Percentiles rank a stretch among this genome's conserved stretches.
Conservation (phyloP, 2,329 filamentous ascomycete species). For the Bipolaris sorokiniana region DNA sequence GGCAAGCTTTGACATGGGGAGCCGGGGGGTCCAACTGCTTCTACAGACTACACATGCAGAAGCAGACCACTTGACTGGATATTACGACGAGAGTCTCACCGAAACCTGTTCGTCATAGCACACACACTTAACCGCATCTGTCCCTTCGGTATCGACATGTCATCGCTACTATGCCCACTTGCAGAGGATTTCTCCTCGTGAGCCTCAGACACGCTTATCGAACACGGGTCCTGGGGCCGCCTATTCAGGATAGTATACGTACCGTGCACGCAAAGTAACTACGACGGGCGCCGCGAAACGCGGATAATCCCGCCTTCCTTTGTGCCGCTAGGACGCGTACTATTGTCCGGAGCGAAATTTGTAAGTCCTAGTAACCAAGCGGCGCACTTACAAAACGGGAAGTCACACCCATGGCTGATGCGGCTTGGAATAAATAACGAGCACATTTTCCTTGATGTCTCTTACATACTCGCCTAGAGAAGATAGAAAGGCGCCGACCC, state of each 20-base stretch:
- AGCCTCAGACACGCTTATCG: too few species aligned
- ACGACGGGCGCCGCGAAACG: too few species aligned
- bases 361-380: too few species aligned
- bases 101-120: not conserved
- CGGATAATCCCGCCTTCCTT: too few species aligned
- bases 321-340: too few species aligned
- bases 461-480: conserved; percentile 1
- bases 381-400: too few species aligned
- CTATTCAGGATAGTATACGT: too few species aligned
- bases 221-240: too few species aligned
- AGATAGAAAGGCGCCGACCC: conserved; percentile 4
- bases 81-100: not conserved
- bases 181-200: not conserved
- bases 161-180: not conserved
- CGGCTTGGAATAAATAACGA: not conserved
- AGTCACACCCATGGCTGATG: not conserved
- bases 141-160: not conserved
- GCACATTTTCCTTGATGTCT: not conserved
- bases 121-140: not conserved
- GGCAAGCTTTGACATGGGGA: not conserved
- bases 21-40: too few species aligned
- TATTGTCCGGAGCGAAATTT: too few species aligned
- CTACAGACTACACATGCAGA: not conserved
- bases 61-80: not conserved
- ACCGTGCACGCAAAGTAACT: too few species aligned